Base-by-base conservation (phyloP, 1,284 basidiomycete genomes). In the Dichomitus squalens region DNA sequence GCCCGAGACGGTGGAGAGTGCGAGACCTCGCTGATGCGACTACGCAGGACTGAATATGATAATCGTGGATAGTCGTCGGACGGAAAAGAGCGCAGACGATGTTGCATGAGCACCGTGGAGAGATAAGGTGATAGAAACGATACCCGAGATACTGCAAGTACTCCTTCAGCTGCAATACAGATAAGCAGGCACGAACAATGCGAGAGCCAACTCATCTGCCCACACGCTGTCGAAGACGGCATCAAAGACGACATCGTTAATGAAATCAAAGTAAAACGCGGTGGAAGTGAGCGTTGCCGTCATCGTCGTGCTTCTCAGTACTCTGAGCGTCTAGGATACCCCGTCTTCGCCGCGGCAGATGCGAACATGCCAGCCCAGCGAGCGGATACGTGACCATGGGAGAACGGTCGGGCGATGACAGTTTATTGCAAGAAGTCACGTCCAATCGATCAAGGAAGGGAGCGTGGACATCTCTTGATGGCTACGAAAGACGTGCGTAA, bases 181-280 rank as follows among this genome's bases (percentile, higher is more conserved):
- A n/a, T n/a, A n/a, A n/a, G n/a, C n/a, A n/a, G n/a, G n/a, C 25
- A n/a, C 41, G 25, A 16, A 29, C 18, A n/a, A 29, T 27, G 14
- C 25, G 41, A n/a, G 18, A 29, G 31, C 44, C 3, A 18, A 21
- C 18, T 31, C 27, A 29, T 18, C 20, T 21, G 27, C 44, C n/a
- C 44, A 47, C 31, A 47, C 27, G 44, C 29, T 33, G 27, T 33
- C 44, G 18, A 27, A 29, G 18, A 31, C 29, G 44, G 31, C 31
- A 29, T 31, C 29, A 47, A 27, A 29, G 44, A 31, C 44, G 44
- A 47, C 31, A 21, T 47, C 31, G 44, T 47, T 47, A 47, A 47
- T 47, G 44, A 47, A 47, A 47, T 47, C 44, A 47, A 47, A 29
- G 29, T 29, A 47, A 47, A 33, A 46, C 29, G 43, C 43, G 27